These are phyloP conservation scores for Crassisporium funariophilum DNA, from an alignment of 768 basidiomycete genomes.

Conservation along the genomic window DNA sequence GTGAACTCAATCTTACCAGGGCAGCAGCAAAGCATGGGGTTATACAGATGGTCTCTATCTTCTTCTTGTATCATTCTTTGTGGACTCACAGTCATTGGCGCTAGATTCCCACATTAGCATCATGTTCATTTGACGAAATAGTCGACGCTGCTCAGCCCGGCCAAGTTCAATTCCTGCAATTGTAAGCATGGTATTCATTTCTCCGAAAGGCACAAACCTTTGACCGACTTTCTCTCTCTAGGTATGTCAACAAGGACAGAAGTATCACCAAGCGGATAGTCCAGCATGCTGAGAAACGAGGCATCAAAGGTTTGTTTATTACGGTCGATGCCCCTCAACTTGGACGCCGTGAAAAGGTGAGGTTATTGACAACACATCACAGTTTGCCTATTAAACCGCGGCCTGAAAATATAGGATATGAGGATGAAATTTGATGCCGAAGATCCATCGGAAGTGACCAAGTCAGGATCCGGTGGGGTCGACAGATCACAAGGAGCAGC, in stretches of 20 bases:
- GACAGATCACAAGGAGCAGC: slow-evolving; percentile 92
- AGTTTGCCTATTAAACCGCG: slow-evolving; percentile 46
- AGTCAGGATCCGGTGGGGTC: slow-evolving; percentile 55
- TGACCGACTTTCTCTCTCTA: slow-evolving; percentile 25
- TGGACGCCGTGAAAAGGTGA: slow-evolving; percentile 88
- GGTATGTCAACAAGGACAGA: slow-evolving; percentile 92
- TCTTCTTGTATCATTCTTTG: slow-evolving; percentile 24
- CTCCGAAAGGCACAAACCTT: background rate
- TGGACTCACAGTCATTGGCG: background rate
- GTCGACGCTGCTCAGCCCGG: slow-evolving; percentile 80
- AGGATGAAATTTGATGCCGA: slow-evolving; percentile 92
- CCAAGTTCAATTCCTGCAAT: slow-evolving; percentile 85
- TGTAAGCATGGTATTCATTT: slow-evolving; percentile 44
- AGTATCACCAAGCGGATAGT: slow-evolving; percentile 84
- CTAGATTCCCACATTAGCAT: slow-evolving; percentile 90
- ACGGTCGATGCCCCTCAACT: slow-evolving; percentile 98
- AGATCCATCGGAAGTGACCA: slow-evolving; percentile 58
- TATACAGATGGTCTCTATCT: slow-evolving; percentile 47
- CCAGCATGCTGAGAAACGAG: slow-evolving; percentile 86
- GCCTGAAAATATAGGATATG: slow-evolving; percentile 79
- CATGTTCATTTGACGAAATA: slow-evolving; percentile 95
- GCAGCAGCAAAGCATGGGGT: slow-evolving; percentile 74
- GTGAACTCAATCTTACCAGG: slow-evolving; percentile 87
- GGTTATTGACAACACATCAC: slow-evolving; percentile 84
- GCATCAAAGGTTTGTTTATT: slow-evolving; percentile 93